Base-by-base conservation (phyloP, 768 basidiomycete genomes). In the Amanita pseudoporphyria region DNA sequence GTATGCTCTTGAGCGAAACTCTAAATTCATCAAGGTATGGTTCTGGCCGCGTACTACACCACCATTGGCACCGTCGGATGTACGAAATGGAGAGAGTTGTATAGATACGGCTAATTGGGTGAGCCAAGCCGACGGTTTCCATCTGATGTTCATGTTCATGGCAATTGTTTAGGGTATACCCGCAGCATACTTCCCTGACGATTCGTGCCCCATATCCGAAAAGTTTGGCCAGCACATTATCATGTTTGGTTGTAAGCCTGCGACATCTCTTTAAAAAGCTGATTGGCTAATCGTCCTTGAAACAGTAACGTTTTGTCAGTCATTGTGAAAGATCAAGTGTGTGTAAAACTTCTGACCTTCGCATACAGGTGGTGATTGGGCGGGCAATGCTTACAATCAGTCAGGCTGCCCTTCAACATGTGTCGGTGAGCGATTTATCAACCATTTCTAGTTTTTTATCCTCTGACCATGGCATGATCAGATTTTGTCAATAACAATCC, bases 401-500 rank as follows among this genome's bases (percentile, higher is more conserved):
- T 76, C 73, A 3, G 77, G 76, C 13, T 82, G 81, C 58, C 76
- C 78, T 1, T 71, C 70, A 6, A 68, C 65, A 13, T 82, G 81
- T 55, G 65, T 64, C 31, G 66, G 81, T 79, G 50, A 58, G 77
- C 14, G 24, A 7, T 32, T 6, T 19, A 19, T 6, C 6, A 7
- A 14, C 21, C 22, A 9, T n/a, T 37, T 18, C n/a, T 21, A 14
- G 37, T 16, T 31, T 9, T 36, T 39, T 1, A 24, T 5, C 19
- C 10, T 19, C 26, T 28, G 7, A 28, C 26, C 26, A 28, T 28
- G 26, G 7, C 43, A 3, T 32, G 10, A 45, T 14, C 51, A 84
- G 81, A 77, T 53, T 83, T 67, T 55, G 82, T 84, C 55, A 72
- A 79, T 66, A 72, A 74, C 53, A 81, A 85, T 57, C 87, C 87